Conservation (phyloP, 176 grass and related monocot species). For the Avena eriantha region DNA sequence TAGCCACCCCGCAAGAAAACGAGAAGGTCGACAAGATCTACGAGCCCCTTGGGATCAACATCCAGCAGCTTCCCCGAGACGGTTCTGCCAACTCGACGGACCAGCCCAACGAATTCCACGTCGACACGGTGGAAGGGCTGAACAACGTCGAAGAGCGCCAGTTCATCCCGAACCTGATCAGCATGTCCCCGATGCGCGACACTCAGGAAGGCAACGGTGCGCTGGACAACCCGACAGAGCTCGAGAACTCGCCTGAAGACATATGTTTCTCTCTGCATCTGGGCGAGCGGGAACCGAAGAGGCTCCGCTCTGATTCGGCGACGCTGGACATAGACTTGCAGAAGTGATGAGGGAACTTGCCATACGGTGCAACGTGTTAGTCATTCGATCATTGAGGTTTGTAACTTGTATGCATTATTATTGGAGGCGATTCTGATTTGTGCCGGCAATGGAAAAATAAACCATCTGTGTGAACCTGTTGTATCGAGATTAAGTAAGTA, state of each 20-base stretch:
- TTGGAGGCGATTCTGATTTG: conserved; percentile 28
- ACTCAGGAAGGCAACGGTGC: conserved; percentile 51
- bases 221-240: conserved; percentile 40
- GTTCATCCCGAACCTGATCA: conserved; percentile 78
- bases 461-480: conserved; percentile 1
- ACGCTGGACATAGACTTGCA: conserved; percentile 59
- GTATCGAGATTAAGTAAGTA: not conserved
- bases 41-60: conserved; percentile 71
- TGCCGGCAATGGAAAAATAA: conserved; percentile 24
- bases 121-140: conserved; percentile 51
- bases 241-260: conserved; percentile 58
- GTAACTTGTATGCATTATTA: conserved; percentile 23
- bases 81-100: conserved; percentile 49
- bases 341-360: conserved; percentile 54
- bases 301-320: conserved; percentile 52
- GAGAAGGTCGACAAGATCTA: conserved; percentile 74
- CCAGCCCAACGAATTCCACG: conserved; percentile 50
- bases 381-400: conserved; percentile 18
- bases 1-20: conserved; percentile 42
- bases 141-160: conserved; percentile 83
- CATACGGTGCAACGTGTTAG: not conserved
- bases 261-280: conserved; percentile 67
- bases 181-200: conserved; percentile 58
- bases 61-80: conserved; percentile 52
- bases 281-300: conserved; percentile 74